Evolutionary conservation across 2,329 filamentous ascomycete genomes (phyloP).

Genomic region (Elsinoe arachidis): DNA sequence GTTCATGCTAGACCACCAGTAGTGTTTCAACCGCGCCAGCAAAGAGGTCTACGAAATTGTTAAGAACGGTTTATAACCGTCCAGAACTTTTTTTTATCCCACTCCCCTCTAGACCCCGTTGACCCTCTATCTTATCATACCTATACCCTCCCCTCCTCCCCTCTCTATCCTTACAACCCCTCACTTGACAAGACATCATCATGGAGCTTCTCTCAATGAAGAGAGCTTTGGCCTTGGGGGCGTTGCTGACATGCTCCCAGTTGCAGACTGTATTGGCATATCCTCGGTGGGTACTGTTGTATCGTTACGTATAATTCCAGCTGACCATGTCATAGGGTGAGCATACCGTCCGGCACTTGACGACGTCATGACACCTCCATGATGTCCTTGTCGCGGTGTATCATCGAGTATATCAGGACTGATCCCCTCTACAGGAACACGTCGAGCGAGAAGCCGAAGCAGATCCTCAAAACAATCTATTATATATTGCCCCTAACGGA

Average conservation of each 20-base stretch:
- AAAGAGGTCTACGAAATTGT: background rate
- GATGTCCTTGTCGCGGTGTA: background rate
- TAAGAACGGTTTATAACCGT: constrained; percentile 7
- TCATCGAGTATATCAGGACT: background rate
- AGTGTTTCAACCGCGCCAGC: background rate
- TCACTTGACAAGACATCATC: constrained; percentile 1
- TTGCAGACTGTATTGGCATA: constrained; percentile 9
- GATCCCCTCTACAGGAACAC: background rate
- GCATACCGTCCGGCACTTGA: background rate
- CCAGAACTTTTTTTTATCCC: background rate
- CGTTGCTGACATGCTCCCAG: constrained; percentile 11
- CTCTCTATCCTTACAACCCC: constrained; percentile 5
- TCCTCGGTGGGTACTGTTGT: constrained; percentile 7
- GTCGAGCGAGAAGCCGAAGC: constrained; percentile 7
- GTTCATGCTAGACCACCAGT: constrained; percentile 4
- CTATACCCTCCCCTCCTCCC: background rate
- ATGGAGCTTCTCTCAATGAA: constrained; percentile 9
- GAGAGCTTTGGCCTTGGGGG: constrained; percentile 8
- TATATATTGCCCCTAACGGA: constrained; percentile 7
- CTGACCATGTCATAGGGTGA: constrained; percentile 11
- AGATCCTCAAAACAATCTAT: background rate
- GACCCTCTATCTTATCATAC: background rate
- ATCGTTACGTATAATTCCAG: background rate
- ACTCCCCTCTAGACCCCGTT: constrained; percentile 2
- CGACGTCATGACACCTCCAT: constrained; percentile 7